Evolutionary conservation across 2,329 filamentous ascomycete species (phyloP), one percentile per base, ranked within the genome.

Genomic region (Cladorrhinum sp.): DNA sequence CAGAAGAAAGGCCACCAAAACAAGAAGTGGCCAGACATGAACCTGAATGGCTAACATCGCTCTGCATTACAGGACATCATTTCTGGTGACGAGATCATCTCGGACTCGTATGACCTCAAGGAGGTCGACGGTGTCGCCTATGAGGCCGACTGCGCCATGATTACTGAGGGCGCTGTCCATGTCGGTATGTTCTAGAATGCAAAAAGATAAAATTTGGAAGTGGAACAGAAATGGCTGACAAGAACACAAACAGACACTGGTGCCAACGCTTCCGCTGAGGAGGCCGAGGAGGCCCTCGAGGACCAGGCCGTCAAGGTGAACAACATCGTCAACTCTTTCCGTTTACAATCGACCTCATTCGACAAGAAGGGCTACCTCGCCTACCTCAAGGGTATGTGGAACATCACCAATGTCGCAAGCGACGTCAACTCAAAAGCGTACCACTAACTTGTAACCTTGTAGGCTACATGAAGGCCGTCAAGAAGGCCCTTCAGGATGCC

Each of bases 181-280:
- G 86, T 96, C 74, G 82, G 90, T 92, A 76, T 68, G 87, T 84
- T 20, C 21, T 50, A 12, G 39, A 20, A 24, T 10, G 4, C 55
- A 21, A 28, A 46, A 20, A 50, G 30, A 18, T 5, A 48, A 48
- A 21, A 30, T 48, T 49, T 16, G 42, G n/a, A 46, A 46, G 6
- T 18, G n/a, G 7, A 12, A 10, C 7, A 8, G n/a, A 16, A 48
- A 18, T 28, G 24, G 28, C 54, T 60, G 55, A 59, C 30, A 39
- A 28, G 26, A 28, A 21, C 48, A 9, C 5, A 9, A 10, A 30
- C 60, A 92, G 90, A 95, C 77, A 95, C 84, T 72, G 95, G 95
- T 77, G 95, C 93, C 83, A 99, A 99, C 80, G 91, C 95, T 71
- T 98, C 94, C 71, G 93, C 95, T 65, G 95, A 98, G 82, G 94